These are phyloP conservation scores for Pseudozyma sp. DNA, from an alignment of 1,284 basidiomycete genomes.

Conservation along the genomic window DNA sequence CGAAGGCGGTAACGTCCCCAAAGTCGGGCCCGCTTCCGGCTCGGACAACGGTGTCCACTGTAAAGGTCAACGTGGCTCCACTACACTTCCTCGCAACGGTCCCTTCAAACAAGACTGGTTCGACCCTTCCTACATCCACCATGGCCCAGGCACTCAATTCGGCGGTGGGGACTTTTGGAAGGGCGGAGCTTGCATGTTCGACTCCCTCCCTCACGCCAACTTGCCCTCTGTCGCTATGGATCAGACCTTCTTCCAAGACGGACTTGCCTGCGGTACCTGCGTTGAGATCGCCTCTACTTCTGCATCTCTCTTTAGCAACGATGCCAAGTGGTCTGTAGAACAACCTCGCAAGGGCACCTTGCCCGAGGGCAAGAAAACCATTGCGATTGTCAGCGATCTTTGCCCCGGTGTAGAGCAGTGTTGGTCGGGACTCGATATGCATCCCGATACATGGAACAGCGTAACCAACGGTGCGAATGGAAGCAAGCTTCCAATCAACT, in stretches of 20 bases:
- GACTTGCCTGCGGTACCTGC: constrained; percentile 47
- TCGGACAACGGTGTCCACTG: constrained; percentile 8
- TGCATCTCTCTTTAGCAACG: constrained; percentile 32
- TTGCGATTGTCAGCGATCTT: constrained; percentile 44
- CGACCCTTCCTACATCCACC: constrained; percentile 27
- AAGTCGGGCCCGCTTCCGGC: background rate
- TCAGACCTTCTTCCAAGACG: constrained; percentile 42
- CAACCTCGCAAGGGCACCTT: constrained; percentile 15
- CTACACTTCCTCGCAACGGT: constrained; percentile 5
- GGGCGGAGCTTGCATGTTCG: constrained; percentile 49
- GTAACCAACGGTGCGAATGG: constrained; percentile 27
- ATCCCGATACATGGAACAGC: constrained; percentile 42
- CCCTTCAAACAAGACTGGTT: constrained; percentile 29
- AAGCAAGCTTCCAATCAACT: constrained; percentile 38
- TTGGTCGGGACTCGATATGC: constrained; percentile 49
- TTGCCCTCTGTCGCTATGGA: constrained; percentile 48
- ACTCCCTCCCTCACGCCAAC: constrained; percentile 35
- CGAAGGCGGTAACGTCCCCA: background rate
- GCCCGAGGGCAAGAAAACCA: constrained; percentile 22
- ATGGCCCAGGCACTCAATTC: constrained; percentile 41
- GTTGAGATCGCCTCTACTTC: constrained; percentile 39
- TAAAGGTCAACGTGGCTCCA: constrained; percentile 24
- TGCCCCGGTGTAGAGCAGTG: constrained; percentile 48
- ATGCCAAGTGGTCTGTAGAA: constrained; percentile 28
- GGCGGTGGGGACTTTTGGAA: constrained; percentile 35